Evolutionary conservation across 2,329 filamentous ascomycete genomes (phyloP), one percentile per base, ranked within the genome.

Genomic region (Scedosporium apiospermum): DNA sequence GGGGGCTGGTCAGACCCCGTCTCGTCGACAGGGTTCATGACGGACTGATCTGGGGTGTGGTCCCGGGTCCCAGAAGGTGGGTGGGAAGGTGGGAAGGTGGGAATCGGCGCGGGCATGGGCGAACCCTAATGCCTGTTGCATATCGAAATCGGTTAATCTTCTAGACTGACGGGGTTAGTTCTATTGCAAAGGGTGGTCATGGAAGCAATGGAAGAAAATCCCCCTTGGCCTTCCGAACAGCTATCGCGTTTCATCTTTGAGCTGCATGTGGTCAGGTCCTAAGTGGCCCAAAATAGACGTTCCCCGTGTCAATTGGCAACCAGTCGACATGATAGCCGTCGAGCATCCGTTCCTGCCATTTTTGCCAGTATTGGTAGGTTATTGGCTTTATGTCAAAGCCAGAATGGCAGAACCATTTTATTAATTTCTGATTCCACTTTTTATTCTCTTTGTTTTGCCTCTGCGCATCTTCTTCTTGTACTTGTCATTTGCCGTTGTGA

Each of bases 121-220:
- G 27, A 61, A 42, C 60, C 49, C 49, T 57, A 58, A 62, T 62
- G 53, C 53, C 61, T 62, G 61, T 41, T 60, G 61, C 27, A 58
- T 46, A 62, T 62, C 53, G 27, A 61, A 58, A 58, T 62, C 61
- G 61, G 53, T 46, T 62, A 62, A 49, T 62, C 61, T 62, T 58
- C 61, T 46, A 58, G 38, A 51, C 27, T 58, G 61, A 49, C 49
- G 49, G 49, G 34, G 27, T 23, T 21, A 26, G 59, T 51, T 61
- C 42, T 53, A 41, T 51, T 51, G 44, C 59, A n/a, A 53, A 61
- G 59, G 59, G 44, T 53, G 42, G 59, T 26, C 46, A 61, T 61
- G 60, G 60, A 61, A 61, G 60, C 46, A 57, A 61, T 61, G 60
- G 60, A 61, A 61, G 60, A 51, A 61, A 57, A 61, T 61, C 60